Percentiles rank a stretch among this genome's conserved stretches.
Evolutionary conservation across 768 basidiomycete species (phyloP).

Genomic region (Naganishia kalamii): DNA sequence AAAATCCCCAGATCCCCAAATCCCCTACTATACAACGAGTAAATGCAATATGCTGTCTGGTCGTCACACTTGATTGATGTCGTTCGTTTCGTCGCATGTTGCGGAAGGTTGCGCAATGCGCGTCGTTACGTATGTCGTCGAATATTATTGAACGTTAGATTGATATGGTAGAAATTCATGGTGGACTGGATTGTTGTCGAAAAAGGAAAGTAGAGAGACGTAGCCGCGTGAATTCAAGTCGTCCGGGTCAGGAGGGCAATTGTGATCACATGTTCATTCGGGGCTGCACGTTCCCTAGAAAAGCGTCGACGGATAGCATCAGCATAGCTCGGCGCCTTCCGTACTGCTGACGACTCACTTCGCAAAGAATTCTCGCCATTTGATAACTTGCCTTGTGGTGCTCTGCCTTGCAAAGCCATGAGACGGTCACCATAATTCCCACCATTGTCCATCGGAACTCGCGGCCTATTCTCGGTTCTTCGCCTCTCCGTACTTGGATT

Average conservation of each 20-base stretch:
- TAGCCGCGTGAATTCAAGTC: no score
- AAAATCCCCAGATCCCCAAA: no score
- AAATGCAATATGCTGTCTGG: no score
- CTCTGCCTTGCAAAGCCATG: conserved; percentile 9
- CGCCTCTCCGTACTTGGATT: background rate
- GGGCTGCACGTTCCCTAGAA: background rate
- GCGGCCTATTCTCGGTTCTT: background rate
- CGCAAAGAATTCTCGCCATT: background rate
- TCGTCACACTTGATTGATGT: no score
- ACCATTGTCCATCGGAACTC: background rate
- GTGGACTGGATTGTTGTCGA: no score
- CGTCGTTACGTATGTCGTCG: no score
- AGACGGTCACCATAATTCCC: background rate
- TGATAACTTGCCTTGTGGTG: background rate
- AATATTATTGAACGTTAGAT: no score
- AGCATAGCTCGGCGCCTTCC: background rate
- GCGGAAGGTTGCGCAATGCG: no score
- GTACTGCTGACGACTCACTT: background rate
- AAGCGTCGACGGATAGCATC: background rate
- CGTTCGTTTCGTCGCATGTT: no score
- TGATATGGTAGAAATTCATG: no score
- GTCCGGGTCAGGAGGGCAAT: background rate
- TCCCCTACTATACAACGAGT: no score
- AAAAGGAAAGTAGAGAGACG: no score
- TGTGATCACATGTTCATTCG: background rate